Percentiles rank a stretch among this genome's conserved stretches.
Evolutionary conservation across 2,329 filamentous ascomycete species (phyloP).

Genomic region (Pseudogymnoascus sp.): DNA sequence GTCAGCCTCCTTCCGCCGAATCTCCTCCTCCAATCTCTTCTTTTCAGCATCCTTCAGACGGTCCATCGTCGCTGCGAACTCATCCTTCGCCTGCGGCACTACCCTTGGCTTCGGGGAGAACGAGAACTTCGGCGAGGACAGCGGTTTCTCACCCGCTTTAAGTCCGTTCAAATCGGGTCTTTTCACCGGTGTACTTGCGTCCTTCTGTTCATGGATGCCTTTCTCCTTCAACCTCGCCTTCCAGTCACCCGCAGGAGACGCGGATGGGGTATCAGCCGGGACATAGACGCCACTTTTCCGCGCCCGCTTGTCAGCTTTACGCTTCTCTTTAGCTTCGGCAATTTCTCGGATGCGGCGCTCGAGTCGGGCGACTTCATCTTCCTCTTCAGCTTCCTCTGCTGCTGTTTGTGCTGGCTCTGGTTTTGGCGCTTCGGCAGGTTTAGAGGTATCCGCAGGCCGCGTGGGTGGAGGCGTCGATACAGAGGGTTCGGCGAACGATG

Average conservation of each 20-base stretch:
- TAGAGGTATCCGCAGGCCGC: conserved; percentile 13
- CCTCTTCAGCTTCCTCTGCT: conserved; percentile 25
- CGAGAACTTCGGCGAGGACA: conserved; percentile 28
- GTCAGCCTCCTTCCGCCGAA: conserved; percentile 39
- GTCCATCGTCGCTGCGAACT: conserved; percentile 41
- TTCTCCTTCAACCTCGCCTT: conserved; percentile 12
- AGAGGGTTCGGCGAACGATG: conserved; percentile 7
- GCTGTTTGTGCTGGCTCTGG: conserved; percentile 6
- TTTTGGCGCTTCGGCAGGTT: conserved; percentile 9
- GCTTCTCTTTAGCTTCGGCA: conserved; percentile 32
- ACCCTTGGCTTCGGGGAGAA: conserved; percentile 24
- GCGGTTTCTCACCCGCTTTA: conserved; percentile 35
- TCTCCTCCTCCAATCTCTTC: conserved; percentile 44
- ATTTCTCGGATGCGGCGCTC: conserved; percentile 37
- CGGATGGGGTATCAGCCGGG: conserved; percentile 20
- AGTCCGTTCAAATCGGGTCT: conserved; percentile 29
- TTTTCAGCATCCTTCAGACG: conserved; percentile 49
- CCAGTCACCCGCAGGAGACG: conserved; percentile 7
- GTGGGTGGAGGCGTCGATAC: conserved; percentile 16
- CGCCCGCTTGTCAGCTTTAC: conserved; percentile 32
- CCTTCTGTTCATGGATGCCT: conserved; percentile 14
- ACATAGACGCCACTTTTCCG: conserved; percentile 30
- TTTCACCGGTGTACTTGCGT: conserved; percentile 26
- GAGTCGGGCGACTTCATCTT: conserved; percentile 37
- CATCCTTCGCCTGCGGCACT: conserved; percentile 19